These are phyloP conservation scores for Myriosclerotinia duriaeana DNA, from an alignment of 2,329 filamentous ascomycete species.

Conservation along the genomic window DNA sequence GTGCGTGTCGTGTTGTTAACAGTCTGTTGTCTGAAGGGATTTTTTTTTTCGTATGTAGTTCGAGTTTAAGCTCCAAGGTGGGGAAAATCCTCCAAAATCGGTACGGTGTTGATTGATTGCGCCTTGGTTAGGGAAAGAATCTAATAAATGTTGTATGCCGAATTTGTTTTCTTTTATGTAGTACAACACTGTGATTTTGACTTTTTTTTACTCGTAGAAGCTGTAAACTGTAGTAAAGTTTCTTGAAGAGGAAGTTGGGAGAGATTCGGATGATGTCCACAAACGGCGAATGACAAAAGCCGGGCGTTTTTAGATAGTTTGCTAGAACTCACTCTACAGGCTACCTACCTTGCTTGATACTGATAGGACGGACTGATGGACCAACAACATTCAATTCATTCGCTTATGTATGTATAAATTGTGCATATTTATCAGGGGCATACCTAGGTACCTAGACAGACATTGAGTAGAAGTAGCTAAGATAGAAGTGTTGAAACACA, in stretches of 20 bases:
- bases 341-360: too few relatives aligned
- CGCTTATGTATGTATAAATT: slow-evolving; percentile 19
- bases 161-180: slow-evolving; percentile 3
- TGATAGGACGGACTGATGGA: neutral
- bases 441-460: neutral
- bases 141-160: neutral
- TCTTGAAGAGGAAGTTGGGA: neutral
- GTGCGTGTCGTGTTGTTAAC: slow-evolving; percentile 10
- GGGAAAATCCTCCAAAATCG: slow-evolving; percentile 17
- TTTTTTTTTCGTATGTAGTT: slow-evolving; percentile 24
- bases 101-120: neutral
- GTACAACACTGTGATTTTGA: neutral
- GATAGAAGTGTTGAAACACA: too few relatives aligned
- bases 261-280: slow-evolving; percentile 8
- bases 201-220: neutral
- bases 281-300: slow-evolving; percentile 14
- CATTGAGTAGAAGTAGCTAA: neutral
- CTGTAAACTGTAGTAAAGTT: neutral
- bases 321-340: too few relatives aligned
- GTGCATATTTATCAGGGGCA: slow-evolving; percentile 15
- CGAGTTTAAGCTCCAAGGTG: slow-evolving; percentile 22
- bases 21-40: slow-evolving; percentile 18
- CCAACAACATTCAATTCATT: slow-evolving; percentile 9
- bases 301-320: slow-evolving; percentile 13
- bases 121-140: slow-evolving; percentile 1